phyloP scores from a whole-genome alignment of 352 stramenopile species.

The Pythium sukuiense region DNA sequence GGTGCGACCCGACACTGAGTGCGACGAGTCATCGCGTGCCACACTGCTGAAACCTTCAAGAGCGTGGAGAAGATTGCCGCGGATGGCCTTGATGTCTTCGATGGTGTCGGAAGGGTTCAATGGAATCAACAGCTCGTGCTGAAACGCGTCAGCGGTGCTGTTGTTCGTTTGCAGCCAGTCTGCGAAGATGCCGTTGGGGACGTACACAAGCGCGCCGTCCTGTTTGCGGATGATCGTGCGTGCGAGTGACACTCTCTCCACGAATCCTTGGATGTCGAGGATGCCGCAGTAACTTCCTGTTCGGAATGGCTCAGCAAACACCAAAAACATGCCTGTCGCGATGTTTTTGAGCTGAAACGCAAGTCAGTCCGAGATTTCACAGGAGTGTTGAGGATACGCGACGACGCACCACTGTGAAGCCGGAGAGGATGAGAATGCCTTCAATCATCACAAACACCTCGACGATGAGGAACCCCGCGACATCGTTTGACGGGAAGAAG shows the following conservation, averaged over 20 bases:
- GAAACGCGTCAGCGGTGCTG: slow-evolving; percentile 47
- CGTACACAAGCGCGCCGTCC: slow-evolving; percentile 70
- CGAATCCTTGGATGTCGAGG: slow-evolving; percentile 49
- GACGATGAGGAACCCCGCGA: slow-evolving; percentile 69
- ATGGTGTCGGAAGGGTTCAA: slow-evolving; percentile 43
- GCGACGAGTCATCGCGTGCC: slow-evolving; percentile 1
- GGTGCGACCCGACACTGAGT: background rate
- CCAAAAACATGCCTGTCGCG: slow-evolving; percentile 76
- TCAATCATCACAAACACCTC: slow-evolving; percentile 70
- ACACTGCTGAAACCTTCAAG: slow-evolving; percentile 21
- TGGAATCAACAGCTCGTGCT: slow-evolving; percentile 49
- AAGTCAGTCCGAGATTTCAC: background rate
- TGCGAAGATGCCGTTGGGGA: slow-evolving; percentile 81
- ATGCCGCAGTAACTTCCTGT: slow-evolving; percentile 66
- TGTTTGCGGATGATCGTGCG: slow-evolving; percentile 65
- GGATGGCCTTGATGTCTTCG: slow-evolving; percentile 42
- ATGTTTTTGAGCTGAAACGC: slow-evolving; percentile 73
- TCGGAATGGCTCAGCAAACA: slow-evolving; percentile 82
- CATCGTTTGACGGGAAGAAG: slow-evolving; percentile 65
- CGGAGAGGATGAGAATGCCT: slow-evolving; percentile 51
- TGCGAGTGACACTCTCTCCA: slow-evolving; percentile 76
- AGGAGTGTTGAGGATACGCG: background rate
- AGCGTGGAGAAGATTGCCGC: slow-evolving; percentile 19
- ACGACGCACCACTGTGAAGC: slow-evolving; percentile 59
- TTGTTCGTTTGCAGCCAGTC: slow-evolving; percentile 72